A percentile compares a stretch with the other conserved stretches of the same genome.
Conservation (phyloP, 768 basidiomycete species). For the Boletus subparvulus region DNA sequence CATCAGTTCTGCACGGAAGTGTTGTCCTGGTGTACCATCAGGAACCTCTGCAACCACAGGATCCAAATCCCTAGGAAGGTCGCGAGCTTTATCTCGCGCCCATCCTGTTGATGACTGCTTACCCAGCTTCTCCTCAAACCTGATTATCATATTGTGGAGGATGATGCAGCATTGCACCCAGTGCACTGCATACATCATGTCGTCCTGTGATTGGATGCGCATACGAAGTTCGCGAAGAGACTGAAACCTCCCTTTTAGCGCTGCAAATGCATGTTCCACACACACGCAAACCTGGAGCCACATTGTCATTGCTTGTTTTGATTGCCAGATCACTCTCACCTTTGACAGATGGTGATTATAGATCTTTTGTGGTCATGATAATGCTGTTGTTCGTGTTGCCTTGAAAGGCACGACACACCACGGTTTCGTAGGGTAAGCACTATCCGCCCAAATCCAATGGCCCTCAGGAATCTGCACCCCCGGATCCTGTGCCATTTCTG, state of each 20-base stretch:
- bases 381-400: fast-evolving
- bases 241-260: conserved; percentile 8
- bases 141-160: conserved; percentile 10
- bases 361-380: neutral
- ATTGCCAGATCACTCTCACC: neutral
- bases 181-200: neutral
- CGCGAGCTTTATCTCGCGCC: neutral
- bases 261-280: conserved; percentile 10
- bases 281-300: neutral
- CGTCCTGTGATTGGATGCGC: neutral
- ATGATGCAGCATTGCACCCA: conserved; percentile 12
- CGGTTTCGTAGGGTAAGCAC: conserved; percentile 5
- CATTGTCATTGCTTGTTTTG: neutral
- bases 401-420: conserved; percentile 11
- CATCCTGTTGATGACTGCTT: neutral
- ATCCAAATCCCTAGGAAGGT: neutral
- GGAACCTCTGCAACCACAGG: neutral
- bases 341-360: conserved; percentile 10
- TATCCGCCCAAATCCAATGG: conserved; percentile 17
- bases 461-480: neutral
- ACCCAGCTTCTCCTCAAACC: conserved; percentile 3
- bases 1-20: neutral
- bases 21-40: neutral
- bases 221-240: neutral
- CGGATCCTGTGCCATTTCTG: neutral